A percentile compares a stretch with the other conserved stretches of the same genome.
Conservation (phyloP, 2,329 filamentous ascomycete species). For the Akanthomyces uredinophilus region DNA sequence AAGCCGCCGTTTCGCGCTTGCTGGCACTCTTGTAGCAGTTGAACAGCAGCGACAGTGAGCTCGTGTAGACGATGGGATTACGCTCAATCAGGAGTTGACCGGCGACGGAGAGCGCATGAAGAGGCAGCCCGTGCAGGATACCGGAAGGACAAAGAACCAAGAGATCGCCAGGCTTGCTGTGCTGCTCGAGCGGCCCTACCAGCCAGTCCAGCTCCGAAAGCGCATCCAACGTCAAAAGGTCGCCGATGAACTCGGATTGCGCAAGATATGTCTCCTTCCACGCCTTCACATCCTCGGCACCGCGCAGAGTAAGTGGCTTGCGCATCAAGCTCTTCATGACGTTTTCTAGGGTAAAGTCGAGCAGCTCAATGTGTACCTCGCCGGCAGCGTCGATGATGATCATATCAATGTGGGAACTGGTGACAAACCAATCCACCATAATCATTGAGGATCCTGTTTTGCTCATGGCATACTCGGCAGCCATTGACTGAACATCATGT, state of each 20-base stretch:
- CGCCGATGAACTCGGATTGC: background rate
- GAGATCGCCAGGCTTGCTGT: slow-evolving; percentile 2
- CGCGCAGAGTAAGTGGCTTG: background rate
- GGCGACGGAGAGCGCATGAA: background rate
- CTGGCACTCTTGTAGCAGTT: background rate
- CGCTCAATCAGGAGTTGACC: background rate
- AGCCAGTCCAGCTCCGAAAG: slow-evolving; percentile 4
- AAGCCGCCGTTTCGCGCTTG: background rate
- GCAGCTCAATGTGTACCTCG: background rate
- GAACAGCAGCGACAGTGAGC: background rate
- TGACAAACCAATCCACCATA: slow-evolving; percentile 3
- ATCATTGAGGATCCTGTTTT: background rate
- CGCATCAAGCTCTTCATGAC: background rate
- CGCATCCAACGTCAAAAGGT: background rate
- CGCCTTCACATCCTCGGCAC: background rate
- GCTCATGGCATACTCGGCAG: background rate
- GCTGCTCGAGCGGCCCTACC: background rate
- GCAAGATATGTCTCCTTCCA: background rate
- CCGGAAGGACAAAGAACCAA: background rate
- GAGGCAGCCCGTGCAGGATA: background rate
- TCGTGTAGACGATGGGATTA: background rate
- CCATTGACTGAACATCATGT: background rate
- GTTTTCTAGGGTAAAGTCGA: background rate
- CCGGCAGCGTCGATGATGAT: background rate
- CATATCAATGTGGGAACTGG: slow-evolving; percentile 1